Evolutionary conservation across 2,329 filamentous ascomycete species (phyloP).

Genomic region (Coleophoma crateriformis): DNA sequence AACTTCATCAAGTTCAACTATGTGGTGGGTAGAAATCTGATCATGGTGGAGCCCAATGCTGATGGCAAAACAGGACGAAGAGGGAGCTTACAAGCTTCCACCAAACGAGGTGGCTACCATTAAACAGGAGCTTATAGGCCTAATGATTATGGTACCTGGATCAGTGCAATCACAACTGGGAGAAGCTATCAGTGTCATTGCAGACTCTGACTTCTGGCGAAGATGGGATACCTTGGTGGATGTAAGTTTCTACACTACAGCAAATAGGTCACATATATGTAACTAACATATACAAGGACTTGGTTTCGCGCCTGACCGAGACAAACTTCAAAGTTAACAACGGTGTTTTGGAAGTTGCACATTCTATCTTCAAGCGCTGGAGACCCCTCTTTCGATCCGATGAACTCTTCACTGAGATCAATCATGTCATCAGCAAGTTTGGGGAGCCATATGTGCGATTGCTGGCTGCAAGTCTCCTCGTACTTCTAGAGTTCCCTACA

Average conservation of each 20-base stretch:
- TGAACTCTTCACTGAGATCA: slow-evolving; percentile 89
- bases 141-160: slow-evolving; percentile 90
- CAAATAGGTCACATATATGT: background rate
- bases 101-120: slow-evolving; percentile 79
- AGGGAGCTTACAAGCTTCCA: slow-evolving; percentile 87
- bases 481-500: slow-evolving; percentile 3
- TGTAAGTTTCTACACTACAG: slow-evolving; percentile 36
- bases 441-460: slow-evolving; percentile 77
- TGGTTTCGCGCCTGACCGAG: slow-evolving; percentile 79
- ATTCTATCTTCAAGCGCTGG: slow-evolving; percentile 97
- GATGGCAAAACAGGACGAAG: slow-evolving; percentile 61
- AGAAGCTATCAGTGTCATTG: slow-evolving; percentile 94
- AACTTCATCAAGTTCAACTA: slow-evolving; percentile 96
- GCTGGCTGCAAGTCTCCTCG: slow-evolving; percentile 52
- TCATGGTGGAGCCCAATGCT: background rate
- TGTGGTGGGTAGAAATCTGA: slow-evolving; percentile 50
- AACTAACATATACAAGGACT: slow-evolving; percentile 49
- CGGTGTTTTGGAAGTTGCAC: slow-evolving; percentile 92
- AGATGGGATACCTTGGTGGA: slow-evolving; percentile 94
- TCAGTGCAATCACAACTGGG: slow-evolving; percentile 90
- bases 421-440: slow-evolving; percentile 87
- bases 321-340: slow-evolving; percentile 82
- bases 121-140: slow-evolving; percentile 89
- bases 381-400: slow-evolving; percentile 90
- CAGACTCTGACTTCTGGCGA: slow-evolving; percentile 95